Evolutionary conservation across 306 rosid genomes (phyloP), one percentile per base, ranked within the genome.

Genomic region (Hippophae gyantsensis): DNA sequence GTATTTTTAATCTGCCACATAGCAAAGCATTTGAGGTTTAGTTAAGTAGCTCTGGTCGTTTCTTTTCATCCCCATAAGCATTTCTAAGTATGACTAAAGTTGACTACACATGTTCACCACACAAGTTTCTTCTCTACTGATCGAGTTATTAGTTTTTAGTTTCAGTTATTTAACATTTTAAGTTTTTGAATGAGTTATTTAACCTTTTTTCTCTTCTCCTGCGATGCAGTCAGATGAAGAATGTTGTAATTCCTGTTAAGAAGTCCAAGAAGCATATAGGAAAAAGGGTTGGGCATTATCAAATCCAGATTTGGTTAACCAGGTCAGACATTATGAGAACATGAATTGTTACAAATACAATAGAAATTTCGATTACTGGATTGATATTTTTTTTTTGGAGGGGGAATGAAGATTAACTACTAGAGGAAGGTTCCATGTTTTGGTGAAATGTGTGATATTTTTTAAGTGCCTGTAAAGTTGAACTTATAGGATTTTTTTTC

Each of bases 261-360:
- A 93, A 10, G 97, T 93, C 64, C 97, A 97, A 9, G 99, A 89
- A 81, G 97, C 99, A 58, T 93, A 93, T 77, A 84, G 72, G 23
- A 88, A 82, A 82, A 89, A 89, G 77, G 99, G 99, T 42, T 93
- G 99, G 99, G 97, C 78, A 0, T 52, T 93, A 64, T 93, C 99
- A 70, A 89, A 89, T 73, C 99, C 97, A 14, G 97, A 93, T 80
- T 26, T 72, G 78, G 68, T 93, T 76, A 95, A 93, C 69, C 97
- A 93, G 95, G 97, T 93, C 18, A 73, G 94, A 57, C 60, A 53
- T 56, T 72, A 52, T 66, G 14, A 43, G 62, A 59, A 58, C 64
- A 73, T 63, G 47, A 50, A 69, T 64, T 56, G 61, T 13, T 13
- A 23, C 53, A 27, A 9, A 10, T 26, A 60, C 8, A 10, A 38